Evolutionary conservation across 495 filamentous ascomycete species (phyloP).

Genomic region (Cairneyella variabilis): DNA sequence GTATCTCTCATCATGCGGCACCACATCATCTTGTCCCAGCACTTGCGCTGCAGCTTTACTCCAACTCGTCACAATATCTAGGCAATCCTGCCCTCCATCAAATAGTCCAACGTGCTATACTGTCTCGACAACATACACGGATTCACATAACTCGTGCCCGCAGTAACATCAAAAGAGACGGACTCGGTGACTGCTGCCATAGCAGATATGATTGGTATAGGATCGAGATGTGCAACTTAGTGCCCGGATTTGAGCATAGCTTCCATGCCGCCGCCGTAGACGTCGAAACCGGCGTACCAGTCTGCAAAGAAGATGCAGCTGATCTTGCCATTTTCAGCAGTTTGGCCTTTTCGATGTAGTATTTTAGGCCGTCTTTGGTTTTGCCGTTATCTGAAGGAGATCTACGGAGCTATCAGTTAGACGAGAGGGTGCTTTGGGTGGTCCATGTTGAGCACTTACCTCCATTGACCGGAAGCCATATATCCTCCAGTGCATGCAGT

Average conservation of each 20-base stretch:
- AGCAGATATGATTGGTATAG: background rate
- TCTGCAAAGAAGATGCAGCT: background rate
- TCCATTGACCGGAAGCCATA: slow-evolving; percentile 4
- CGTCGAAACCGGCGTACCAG: background rate
- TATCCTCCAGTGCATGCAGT: slow-evolving; percentile 6
- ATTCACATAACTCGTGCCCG: background rate
- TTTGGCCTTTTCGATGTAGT: background rate
- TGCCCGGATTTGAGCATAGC: background rate
- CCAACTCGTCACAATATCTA: slow-evolving; percentile 47
- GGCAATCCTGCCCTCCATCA: slow-evolving; percentile 32
- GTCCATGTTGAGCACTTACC: background rate
- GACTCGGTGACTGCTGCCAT: slow-evolving; percentile 1
- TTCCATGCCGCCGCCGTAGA: background rate
- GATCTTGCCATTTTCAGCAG: slow-evolving; percentile 1
- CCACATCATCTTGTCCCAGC: slow-evolving; percentile 49
- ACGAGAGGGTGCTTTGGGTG: slow-evolving; percentile 8
- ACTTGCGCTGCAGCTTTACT: slow-evolving; percentile 56
- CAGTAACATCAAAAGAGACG: background rate
- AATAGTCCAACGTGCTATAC: slow-evolving; percentile 1
- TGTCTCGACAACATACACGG: background rate
- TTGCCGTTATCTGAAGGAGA: slow-evolving; percentile 3
- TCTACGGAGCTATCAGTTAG: slow-evolving; percentile 42
- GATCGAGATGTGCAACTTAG: background rate
- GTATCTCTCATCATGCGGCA: slow-evolving; percentile 60
- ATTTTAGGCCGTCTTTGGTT: background rate